Evolutionary conservation across 805 yeast genomes (phyloP).

Genomic region (Wickerhamomyces canadensis): DNA sequence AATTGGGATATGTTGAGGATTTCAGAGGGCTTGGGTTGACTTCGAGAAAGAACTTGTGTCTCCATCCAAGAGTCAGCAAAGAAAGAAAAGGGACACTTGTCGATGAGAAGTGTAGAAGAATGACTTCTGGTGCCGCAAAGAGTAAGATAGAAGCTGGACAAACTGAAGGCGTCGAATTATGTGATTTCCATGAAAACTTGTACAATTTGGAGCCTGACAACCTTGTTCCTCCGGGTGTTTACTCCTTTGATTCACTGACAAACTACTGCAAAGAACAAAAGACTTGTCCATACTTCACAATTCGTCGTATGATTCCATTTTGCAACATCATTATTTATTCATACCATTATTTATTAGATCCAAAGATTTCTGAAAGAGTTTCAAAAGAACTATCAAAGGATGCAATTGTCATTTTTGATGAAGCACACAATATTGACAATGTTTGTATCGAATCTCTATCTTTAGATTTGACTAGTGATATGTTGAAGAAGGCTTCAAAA

Average conservation of each 20-base stretch:
- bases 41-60: constrained; percentile 88
- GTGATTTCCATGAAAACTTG: constrained; percentile 88
- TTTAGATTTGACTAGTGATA: constrained; percentile 86
- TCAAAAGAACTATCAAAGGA: constrained; percentile 89
- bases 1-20: constrained; percentile 82
- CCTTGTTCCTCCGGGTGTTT: constrained; percentile 87
- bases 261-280: constrained; percentile 72
- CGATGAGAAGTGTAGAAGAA: constrained; percentile 92
- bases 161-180: constrained; percentile 52
- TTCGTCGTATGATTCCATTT: constrained; percentile 93
- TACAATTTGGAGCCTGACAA: constrained; percentile 84
- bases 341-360: constrained; percentile 92
- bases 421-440: constrained; percentile 97
- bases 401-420: constrained; percentile 92
- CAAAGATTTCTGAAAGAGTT: constrained; percentile 94
- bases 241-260: constrained; percentile 81
- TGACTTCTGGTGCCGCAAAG: constrained; percentile 88
- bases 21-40: constrained; percentile 93
- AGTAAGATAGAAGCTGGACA: constrained; percentile 56
- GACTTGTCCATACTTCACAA: constrained; percentile 95
- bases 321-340: constrained; percentile 95
- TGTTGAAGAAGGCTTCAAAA: constrained; percentile 75
- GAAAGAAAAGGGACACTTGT: constrained; percentile 90
- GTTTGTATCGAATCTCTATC: constrained; percentile 96
- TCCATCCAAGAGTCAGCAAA: constrained; percentile 81